These are phyloP conservation scores for Craspedostauros australis DNA, from an alignment of 108 stramenopile genomes.

Conservation along the genomic window DNA sequence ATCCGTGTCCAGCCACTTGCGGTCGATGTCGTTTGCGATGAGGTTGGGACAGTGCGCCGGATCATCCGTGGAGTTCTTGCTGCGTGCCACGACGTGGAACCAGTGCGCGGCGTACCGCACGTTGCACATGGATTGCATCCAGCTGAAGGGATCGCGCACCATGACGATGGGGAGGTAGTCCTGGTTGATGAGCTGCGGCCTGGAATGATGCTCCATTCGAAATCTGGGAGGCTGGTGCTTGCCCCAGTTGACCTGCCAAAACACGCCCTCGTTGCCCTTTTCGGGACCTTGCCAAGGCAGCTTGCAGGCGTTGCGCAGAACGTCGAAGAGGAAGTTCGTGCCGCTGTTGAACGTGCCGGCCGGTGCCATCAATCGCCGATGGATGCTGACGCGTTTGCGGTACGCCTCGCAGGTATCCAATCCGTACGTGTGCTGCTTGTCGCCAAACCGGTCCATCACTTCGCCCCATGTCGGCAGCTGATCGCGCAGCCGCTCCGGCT, in stretches of 20 bases:
- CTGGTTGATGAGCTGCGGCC: no score
- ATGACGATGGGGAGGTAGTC: slow-evolving; percentile 63
- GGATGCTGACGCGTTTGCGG: slow-evolving; percentile 21
- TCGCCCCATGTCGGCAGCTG: slow-evolving; percentile 38
- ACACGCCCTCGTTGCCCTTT: not conserved
- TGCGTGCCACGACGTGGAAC: slow-evolving; percentile 28
- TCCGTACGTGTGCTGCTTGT: slow-evolving; percentile 36
- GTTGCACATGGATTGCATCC: slow-evolving; percentile 78
- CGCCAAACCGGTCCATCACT: slow-evolving; percentile 40
- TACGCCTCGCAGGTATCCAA: slow-evolving; percentile 51
- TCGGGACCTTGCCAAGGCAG: not conserved
- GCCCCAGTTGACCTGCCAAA: slow-evolving; percentile 69
- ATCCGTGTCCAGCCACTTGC: slow-evolving; percentile 10
- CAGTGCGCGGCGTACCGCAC: slow-evolving; percentile 59
- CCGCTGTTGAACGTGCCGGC: slow-evolving; percentile 61
- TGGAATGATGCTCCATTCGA: slow-evolving; percentile 24
- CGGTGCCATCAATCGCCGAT: slow-evolving; percentile 34
- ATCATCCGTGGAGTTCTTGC: no score
- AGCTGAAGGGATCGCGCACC: slow-evolving; percentile 74
- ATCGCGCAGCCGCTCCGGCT: no score
- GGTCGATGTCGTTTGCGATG: slow-evolving; percentile 33
- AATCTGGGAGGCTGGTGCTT: slow-evolving; percentile 68
- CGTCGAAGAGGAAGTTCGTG: slow-evolving; percentile 45
- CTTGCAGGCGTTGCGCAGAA: slow-evolving; percentile 39
- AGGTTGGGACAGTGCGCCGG: slow-evolving; percentile 78